Evolutionary conservation across 306 rosid species (phyloP).

Genomic region (Trichosanthes truncata): DNA sequence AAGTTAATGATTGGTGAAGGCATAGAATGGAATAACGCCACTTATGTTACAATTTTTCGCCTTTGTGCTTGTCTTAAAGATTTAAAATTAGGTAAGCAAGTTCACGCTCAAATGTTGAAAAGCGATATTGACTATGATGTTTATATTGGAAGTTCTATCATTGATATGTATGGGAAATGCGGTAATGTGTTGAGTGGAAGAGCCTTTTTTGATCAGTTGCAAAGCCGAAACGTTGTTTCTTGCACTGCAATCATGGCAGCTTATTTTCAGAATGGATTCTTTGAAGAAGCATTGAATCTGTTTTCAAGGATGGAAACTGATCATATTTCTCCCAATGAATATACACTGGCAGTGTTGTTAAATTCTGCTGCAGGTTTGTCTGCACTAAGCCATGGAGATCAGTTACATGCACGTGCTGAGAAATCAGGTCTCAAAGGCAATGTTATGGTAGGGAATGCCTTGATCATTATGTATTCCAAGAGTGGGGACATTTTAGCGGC

Average conservation of each 20-base stretch:
- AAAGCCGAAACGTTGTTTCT: slow-evolving; percentile 10
- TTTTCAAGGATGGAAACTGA: slow-evolving; percentile 12
- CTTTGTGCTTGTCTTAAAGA: slow-evolving; percentile 12
- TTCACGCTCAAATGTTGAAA: slow-evolving; percentile 16
- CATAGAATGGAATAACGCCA: slow-evolving; percentile 7
- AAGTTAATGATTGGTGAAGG: slow-evolving; percentile 6
- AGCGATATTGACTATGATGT: slow-evolving; percentile 4
- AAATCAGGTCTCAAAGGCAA: slow-evolving; percentile 13
- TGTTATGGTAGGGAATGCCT: slow-evolving; percentile 13
- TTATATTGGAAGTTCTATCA: slow-evolving; percentile 11
- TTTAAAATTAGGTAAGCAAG: slow-evolving; percentile 12
- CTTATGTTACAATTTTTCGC: slow-evolving; percentile 11
- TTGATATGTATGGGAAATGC: slow-evolving; percentile 19
- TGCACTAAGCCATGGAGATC: slow-evolving; percentile 9
- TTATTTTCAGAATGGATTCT: slow-evolving; percentile 13
- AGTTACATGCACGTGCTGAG: slow-evolving; percentile 13
- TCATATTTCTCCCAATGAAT: slow-evolving; percentile 12
- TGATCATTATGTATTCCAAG: slow-evolving; percentile 17
- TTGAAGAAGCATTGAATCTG: slow-evolving; percentile 15
- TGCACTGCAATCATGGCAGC: slow-evolving; percentile 14
- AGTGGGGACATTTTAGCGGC: slow-evolving; percentile 14
- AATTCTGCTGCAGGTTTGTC: slow-evolving; percentile 14
- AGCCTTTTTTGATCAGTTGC: slow-evolving; percentile 8
- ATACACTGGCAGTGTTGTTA: slow-evolving; percentile 12
- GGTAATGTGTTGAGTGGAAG: slow-evolving; percentile 2